Evolutionary conservation across 805 yeast species (phyloP).

Genomic region (Suhomyces kilbournensis): DNA sequence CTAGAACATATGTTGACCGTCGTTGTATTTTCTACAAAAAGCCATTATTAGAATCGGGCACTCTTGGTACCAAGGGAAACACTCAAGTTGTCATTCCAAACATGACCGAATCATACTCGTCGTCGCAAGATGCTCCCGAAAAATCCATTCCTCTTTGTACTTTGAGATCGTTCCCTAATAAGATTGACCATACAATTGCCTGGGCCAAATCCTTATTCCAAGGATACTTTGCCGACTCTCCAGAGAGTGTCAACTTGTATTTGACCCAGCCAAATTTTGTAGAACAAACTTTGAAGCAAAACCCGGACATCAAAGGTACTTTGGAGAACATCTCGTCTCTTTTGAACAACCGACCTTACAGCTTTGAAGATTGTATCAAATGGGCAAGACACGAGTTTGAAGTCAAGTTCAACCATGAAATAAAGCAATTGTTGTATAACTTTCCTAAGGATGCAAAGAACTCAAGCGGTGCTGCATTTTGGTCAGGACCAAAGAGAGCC

Average conservation of each 20-base stretch:
- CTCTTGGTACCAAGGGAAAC: slow-evolving; percentile 97
- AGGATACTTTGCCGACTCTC: slow-evolving; percentile 86
- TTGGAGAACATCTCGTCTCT: slow-evolving; percentile 76
- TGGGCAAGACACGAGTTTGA: slow-evolving; percentile 96
- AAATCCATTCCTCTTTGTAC: slow-evolving; percentile 97
- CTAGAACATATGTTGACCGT: slow-evolving; percentile 95
- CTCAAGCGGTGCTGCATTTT: slow-evolving; percentile 86
- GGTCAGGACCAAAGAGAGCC: slow-evolving; percentile 98
- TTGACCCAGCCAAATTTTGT: slow-evolving; percentile 89
- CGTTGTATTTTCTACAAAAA: slow-evolving; percentile 91
- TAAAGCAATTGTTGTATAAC: slow-evolving; percentile 84
- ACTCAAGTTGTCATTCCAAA: slow-evolving; percentile 94
- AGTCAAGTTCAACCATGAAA: slow-evolving; percentile 78
- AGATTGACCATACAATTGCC: slow-evolving; percentile 97
- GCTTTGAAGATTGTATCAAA: slow-evolving; percentile 87
- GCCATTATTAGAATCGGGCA: slow-evolving; percentile 92
- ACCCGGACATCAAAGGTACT: slow-evolving; percentile 86
- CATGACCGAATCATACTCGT: slow-evolving; percentile 91
- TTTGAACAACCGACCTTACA: slow-evolving; percentile 77
- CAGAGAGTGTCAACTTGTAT: slow-evolving; percentile 89
- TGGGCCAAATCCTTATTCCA: slow-evolving; percentile 97
- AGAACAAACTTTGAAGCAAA: slow-evolving; percentile 85
- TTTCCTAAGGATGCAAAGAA: slow-evolving; percentile 95
- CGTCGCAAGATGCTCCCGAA: slow-evolving; percentile 98
- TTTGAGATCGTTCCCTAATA: slow-evolving; percentile 93